Evolutionary conservation across 192 early-diverging fungal species (phyloP).

Genomic region (Gaertneriomyces semiglobifer): DNA sequence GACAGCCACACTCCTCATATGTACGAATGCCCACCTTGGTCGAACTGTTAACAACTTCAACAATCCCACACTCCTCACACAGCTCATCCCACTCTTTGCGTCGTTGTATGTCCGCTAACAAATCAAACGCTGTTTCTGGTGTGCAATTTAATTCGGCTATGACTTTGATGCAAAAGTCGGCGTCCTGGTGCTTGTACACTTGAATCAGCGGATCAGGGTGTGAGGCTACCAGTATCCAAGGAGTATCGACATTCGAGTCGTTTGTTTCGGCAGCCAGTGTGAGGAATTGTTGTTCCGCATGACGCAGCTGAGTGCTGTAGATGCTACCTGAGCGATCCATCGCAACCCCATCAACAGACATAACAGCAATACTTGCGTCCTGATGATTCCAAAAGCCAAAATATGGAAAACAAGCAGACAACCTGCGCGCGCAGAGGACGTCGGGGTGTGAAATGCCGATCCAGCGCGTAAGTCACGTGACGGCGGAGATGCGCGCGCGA

Average conservation of each 20-base stretch:
- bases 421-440: too few relatives aligned
- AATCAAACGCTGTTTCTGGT: slow-evolving; percentile 45
- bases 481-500: too few relatives aligned
- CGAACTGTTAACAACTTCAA: slow-evolving; percentile 28
- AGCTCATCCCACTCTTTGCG: slow-evolving; percentile 46
- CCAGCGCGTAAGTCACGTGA: too few relatives aligned
- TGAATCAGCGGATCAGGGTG: slow-evolving; percentile 10
- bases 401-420: too few relatives aligned
- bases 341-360: too few relatives aligned
- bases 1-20: background rate
- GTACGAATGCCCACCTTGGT: slow-evolving; percentile 6
- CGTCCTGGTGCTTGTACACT: slow-evolving; percentile 33
- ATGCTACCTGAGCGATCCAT: too few relatives aligned
- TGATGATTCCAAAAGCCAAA: too few relatives aligned
- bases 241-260: background rate
- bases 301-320: too few relatives aligned
- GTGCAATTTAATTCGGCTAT: slow-evolving; percentile 41
- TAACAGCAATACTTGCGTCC: too few relatives aligned
- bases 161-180: slow-evolving; percentile 42
- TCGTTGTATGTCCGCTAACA: slow-evolving; percentile 33
- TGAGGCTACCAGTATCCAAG: slow-evolving; percentile 18
- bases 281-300: too few relatives aligned
- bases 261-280: too few relatives aligned
- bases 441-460: too few relatives aligned
- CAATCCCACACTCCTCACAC: slow-evolving; percentile 34